Evolutionary conservation across 768 basidiomycete species (phyloP).

Genomic region (Chalciporus sphaerocephalus): DNA sequence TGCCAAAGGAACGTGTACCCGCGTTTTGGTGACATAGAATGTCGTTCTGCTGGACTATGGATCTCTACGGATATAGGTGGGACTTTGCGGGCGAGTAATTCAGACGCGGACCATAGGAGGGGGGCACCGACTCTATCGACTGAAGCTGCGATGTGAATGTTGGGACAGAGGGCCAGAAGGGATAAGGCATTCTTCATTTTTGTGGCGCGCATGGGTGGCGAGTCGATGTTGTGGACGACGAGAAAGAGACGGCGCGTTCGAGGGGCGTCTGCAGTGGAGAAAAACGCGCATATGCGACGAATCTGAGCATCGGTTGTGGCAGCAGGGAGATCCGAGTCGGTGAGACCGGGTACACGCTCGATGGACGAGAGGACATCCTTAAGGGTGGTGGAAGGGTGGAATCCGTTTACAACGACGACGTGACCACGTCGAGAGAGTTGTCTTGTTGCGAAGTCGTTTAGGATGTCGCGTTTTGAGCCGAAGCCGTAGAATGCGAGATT

Average conservation of each 20-base stretch:
- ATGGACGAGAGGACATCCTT: slow-evolving; percentile 66
- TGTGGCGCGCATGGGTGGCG: slow-evolving; percentile 57
- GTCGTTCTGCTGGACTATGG: not conserved
- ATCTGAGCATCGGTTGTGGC: slow-evolving; percentile 55
- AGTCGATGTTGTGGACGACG: slow-evolving; percentile 87
- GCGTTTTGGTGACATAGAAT: slow-evolving; percentile 25
- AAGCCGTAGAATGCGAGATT: slow-evolving; percentile 85
- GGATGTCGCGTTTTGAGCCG: slow-evolving; percentile 75
- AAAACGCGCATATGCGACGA: slow-evolving; percentile 61
- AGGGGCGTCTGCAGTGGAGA: slow-evolving; percentile 37
- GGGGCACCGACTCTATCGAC: slow-evolving; percentile 85
- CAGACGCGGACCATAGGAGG: slow-evolving; percentile 76
- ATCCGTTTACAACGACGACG: slow-evolving; percentile 76
- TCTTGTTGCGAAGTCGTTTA: slow-evolving; percentile 70
- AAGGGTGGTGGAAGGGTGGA: slow-evolving; percentile 61
- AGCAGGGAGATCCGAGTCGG: slow-evolving; percentile 1
- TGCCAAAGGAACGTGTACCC: slow-evolving; percentile 84
- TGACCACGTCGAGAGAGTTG: slow-evolving; percentile 58
- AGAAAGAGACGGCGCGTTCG: slow-evolving; percentile 57
- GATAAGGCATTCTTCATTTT: slow-evolving; percentile 66
- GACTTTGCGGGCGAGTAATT: slow-evolving; percentile 51
- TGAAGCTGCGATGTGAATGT: slow-evolving; percentile 79
- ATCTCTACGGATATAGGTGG: slow-evolving; percentile 1
- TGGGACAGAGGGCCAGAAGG: slow-evolving; percentile 65
- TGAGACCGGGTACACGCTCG: slow-evolving; percentile 35